Evolutionary conservation across 352 stramenopile species (phyloP).

Genomic region (Globisporangium iwayamae): DNA sequence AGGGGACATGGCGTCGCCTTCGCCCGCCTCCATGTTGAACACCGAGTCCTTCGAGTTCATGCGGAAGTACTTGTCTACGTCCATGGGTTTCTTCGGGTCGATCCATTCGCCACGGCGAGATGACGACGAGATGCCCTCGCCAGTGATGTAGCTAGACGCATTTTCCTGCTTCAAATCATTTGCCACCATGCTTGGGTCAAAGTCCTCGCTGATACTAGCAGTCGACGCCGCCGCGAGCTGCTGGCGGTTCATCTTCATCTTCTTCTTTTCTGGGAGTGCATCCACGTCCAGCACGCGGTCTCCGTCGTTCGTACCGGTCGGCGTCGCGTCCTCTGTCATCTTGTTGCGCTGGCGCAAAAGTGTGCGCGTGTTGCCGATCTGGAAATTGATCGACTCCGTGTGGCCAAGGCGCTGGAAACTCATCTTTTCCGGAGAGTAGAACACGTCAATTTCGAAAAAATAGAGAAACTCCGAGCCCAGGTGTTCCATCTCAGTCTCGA

Average conservation of each 20-base stretch:
- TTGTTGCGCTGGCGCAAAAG: constrained; percentile 81
- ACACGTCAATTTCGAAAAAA: constrained; percentile 86
- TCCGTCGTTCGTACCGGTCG: constrained; percentile 28
- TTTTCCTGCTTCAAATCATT: constrained; percentile 10
- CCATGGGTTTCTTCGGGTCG: constrained; percentile 24
- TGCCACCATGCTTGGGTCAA: constrained; percentile 9
- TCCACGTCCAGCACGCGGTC: constrained; percentile 47
- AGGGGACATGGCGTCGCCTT: constrained; percentile 17
- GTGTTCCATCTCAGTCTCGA: constrained; percentile 36
- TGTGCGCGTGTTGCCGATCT: constrained; percentile 84
- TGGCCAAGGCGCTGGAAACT: constrained; percentile 63
- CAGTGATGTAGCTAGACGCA: constrained; percentile 28
- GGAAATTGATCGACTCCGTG: constrained; percentile 75
- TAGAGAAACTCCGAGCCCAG: constrained; percentile 70
- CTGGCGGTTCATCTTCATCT: constrained; percentile 45
- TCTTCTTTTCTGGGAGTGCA: constrained; percentile 80
- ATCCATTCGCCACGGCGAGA: constrained; percentile 25
- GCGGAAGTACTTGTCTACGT: constrained; percentile 43
- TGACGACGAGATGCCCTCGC: constrained; percentile 31
- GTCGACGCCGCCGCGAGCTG: constrained; percentile 36
- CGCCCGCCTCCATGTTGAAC: constrained; percentile 35
- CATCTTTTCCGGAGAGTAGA: constrained; percentile 58
- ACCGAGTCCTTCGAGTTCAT: constrained; percentile 55
- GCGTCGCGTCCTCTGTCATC: constrained; percentile 50
- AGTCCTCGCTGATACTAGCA: constrained; percentile 34